phyloP scores from a whole-genome alignment of 345 rosid species.

The Hirschfeldia incana region DNA sequence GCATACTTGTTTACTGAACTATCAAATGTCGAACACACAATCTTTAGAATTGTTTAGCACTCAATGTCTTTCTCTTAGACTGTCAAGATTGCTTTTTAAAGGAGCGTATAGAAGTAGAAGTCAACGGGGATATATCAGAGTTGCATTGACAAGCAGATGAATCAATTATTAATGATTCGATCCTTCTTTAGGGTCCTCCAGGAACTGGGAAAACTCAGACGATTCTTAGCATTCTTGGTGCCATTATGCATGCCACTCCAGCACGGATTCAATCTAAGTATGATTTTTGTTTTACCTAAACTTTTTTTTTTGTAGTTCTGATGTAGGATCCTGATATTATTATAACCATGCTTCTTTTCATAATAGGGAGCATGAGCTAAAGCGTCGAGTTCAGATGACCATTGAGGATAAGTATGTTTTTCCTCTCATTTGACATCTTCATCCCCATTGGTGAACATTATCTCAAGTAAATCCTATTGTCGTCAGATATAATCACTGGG shows the following conservation, averaged over 20 bases:
- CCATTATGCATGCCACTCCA: slow-evolving; percentile 95
- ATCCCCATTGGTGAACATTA: not conserved
- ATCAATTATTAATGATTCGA: not conserved
- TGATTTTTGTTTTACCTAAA: slow-evolving; percentile 20
- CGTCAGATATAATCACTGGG: slow-evolving; percentile 72
- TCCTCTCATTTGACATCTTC: slow-evolving; percentile 6
- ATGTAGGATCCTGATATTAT: not conserved
- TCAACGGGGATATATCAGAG: not conserved
- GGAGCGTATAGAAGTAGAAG: not conserved
- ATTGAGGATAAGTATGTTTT: slow-evolving; percentile 73
- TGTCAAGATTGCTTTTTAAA: slow-evolving; percentile 10
- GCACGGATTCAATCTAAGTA: slow-evolving; percentile 71
- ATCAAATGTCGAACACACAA: not conserved
- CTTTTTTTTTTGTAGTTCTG: slow-evolving; percentile 2
- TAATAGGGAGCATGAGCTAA: slow-evolving; percentile 52
- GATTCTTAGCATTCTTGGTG: slow-evolving; percentile 90
- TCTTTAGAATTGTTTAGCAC: not conserved
- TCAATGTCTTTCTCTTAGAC: not conserved
- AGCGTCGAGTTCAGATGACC: slow-evolving; percentile 58
- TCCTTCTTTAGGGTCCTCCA: slow-evolving; percentile 83
- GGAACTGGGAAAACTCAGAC: slow-evolving; percentile 99
- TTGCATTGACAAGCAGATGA: slow-evolving; percentile 22
- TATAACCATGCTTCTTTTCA: not conserved
- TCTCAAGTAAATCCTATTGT: slow-evolving; percentile 9
- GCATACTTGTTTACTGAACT: not conserved